Evolutionary conservation across 1,284 basidiomycete genomes (phyloP).

Genomic region (Quambalaria eucalypti): DNA sequence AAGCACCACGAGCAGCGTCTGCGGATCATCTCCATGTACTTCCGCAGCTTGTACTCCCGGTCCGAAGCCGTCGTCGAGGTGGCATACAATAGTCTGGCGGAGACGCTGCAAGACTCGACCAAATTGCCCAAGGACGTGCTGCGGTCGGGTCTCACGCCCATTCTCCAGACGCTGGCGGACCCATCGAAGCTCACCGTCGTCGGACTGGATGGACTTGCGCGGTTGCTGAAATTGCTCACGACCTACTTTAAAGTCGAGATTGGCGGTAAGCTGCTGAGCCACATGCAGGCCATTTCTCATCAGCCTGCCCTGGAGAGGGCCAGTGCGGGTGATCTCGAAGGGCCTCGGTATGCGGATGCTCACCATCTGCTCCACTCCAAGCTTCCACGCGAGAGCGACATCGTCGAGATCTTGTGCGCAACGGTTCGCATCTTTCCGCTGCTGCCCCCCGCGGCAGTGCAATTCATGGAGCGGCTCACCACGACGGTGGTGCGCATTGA

Average conservation of each 20-base stretch:
- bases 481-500: conserved; percentile 89
- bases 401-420: conserved; percentile 83
- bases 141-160: conserved; percentile 88
- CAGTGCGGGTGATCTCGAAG: conserved; percentile 27
- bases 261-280: conserved; percentile 90
- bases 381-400: conserved; percentile 76
- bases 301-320: conserved; percentile 34
- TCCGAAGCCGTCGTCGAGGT: conserved; percentile 91
- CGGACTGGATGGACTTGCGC: conserved; percentile 81
- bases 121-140: conserved; percentile 90
- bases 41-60: conserved; percentile 93
- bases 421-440: conserved; percentile 95
- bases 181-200: conserved; percentile 88
- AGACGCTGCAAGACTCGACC: conserved; percentile 75
- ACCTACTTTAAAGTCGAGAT: conserved; percentile 99
- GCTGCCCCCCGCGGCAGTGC: conserved; percentile 72
- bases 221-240: conserved; percentile 86
- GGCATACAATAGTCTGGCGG: conserved; percentile 83
- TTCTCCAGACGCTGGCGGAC: conserved; percentile 95
- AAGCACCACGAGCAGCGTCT: conserved; percentile 48
- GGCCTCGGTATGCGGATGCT: conserved; percentile 13
- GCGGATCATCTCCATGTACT: conserved; percentile 92
- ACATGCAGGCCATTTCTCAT: conserved; percentile 50
- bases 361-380: conserved; percentile 49
- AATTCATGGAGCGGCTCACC: conserved; percentile 79